phyloP scores from a whole-genome alignment of 2,329 filamentous ascomycete species.

The Hypoxylon sp. region DNA sequence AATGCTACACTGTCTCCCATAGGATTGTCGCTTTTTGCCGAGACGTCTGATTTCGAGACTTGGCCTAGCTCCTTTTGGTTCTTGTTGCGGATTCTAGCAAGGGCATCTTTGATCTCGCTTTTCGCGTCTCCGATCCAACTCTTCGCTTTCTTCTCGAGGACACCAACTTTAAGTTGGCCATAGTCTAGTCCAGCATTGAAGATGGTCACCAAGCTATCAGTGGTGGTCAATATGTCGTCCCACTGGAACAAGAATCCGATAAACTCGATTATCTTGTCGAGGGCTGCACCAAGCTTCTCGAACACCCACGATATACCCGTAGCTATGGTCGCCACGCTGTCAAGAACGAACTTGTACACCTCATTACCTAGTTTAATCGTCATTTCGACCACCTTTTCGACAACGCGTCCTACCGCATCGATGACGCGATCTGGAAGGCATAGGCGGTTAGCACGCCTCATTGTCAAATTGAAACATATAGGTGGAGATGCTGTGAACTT shows the following conservation, averaged over 20 bases:
- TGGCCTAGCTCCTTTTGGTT: background rate
- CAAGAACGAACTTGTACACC: background rate
- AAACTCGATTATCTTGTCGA: background rate
- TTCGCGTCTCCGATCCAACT: background rate
- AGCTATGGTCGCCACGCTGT: background rate
- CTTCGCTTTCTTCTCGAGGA: background rate
- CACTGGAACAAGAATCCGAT: background rate
- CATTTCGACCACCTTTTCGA: slow-evolving; percentile 3
- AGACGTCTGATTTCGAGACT: slow-evolving; percentile 1
- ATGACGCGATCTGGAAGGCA: background rate
- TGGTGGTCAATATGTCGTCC: slow-evolving; percentile 5
- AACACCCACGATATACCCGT: background rate
- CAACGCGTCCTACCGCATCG: background rate
- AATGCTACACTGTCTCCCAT: background rate
- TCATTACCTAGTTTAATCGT: background rate
- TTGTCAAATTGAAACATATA: background rate
- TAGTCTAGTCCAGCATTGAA: slow-evolving; percentile 1
- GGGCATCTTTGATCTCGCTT: background rate
- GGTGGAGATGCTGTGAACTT: background rate
- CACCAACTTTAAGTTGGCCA: slow-evolving; percentile 1
- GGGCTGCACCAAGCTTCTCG: background rate
- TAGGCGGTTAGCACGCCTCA: background rate
- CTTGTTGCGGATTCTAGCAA: slow-evolving; percentile 2
- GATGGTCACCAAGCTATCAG: background rate
- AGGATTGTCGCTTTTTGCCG: background rate